Base-by-base conservation (phyloP, 192 early-diverging fungal genomes). In the Gryganskiella cystojenkinii region DNA sequence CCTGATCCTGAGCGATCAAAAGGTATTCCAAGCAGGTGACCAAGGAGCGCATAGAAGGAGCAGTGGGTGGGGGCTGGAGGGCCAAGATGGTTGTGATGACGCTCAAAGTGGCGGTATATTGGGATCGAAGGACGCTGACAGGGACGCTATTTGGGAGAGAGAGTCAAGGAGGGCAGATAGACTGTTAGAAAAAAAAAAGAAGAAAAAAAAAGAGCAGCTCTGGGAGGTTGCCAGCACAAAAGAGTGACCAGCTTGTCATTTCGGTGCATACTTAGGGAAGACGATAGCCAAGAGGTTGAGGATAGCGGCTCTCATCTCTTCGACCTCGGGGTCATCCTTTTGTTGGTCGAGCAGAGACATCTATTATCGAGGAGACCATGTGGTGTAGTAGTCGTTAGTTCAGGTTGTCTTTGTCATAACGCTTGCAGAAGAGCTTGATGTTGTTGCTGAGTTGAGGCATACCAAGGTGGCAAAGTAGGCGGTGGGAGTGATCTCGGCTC, bases 391-490 rank as follows among this genome's bases (percentile, higher is more conserved):
- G 9, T 31, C 33, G 28, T n/a, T 30, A 54, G 25, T n/a, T n/a
- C n/a, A n/a, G n/a, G n/a, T n/a, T n/a, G n/a, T n/a, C n/a, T n/a
- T n/a, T n/a, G n/a, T n/a, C n/a, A n/a, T n/a, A n/a, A n/a, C n/a
- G n/a, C n/a, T n/a, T n/a, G n/a, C 37, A 40, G 13, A 13, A 28
- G 33, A 25, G 19, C 10, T n/a, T n/a, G n/a, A n/a, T n/a, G n/a
- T n/a, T n/a, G n/a, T n/a, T n/a, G n/a, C n/a, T n/a, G n/a, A n/a
- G 35, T 3, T 56, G 33, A 37, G 19, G 35, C 54, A 79, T 85
- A 92, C 89, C 73, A 98, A 82, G 25, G 93, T 90, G 17, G 91
- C 94, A 90, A 97, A 97, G 80, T 98, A 98, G 25, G 94, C 92
- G 28, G 92, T 86, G 5, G 96, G 92, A 34, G 85, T 87, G 34